Percentiles rank a stretch among this genome's conserved stretches.
These are phyloP conservation scores for Lecanicillium sp. DNA, from an alignment of 2,329 filamentous ascomycete species.

Conservation along the genomic window DNA sequence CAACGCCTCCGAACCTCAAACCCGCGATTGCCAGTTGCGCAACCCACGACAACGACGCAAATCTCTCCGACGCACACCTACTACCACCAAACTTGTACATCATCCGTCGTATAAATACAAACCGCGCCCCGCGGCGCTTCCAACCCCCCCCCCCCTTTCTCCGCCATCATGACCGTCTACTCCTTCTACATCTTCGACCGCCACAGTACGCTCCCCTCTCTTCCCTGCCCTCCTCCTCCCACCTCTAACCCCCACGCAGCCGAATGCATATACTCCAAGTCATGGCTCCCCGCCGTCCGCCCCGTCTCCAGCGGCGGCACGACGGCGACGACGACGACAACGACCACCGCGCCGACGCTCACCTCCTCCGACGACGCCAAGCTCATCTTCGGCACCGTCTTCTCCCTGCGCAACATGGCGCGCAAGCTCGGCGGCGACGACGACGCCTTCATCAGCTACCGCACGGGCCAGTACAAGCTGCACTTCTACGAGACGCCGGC, in stretches of 20 bases:
- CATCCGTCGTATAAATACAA: background rate
- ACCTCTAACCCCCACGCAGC: constrained; percentile 46
- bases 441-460: constrained; percentile 91
- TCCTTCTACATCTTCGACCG: constrained; percentile 99
- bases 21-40: too few species aligned
- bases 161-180: constrained; percentile 75
- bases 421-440: constrained; percentile 90
- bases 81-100: background rate
- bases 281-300: constrained; percentile 61
- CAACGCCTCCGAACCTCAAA: too few species aligned
- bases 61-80: background rate
- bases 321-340: constrained; percentile 11
- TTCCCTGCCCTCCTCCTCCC: background rate
- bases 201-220: constrained; percentile 62
- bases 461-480: constrained; percentile 92
- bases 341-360: constrained; percentile 22
- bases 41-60: too few species aligned
- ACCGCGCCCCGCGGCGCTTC: background rate
- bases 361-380: constrained; percentile 76
- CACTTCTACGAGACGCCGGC: constrained; percentile 99
- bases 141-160: background rate
- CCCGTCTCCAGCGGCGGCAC: constrained; percentile 19
- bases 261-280: constrained; percentile 93
- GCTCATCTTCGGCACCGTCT: constrained; percentile 94
- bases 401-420: constrained; percentile 93